Evolutionary conservation across 2,329 filamentous ascomycete species (phyloP), one percentile per base, ranked within the genome.

Genomic region (Monosporascus sp.): DNA sequence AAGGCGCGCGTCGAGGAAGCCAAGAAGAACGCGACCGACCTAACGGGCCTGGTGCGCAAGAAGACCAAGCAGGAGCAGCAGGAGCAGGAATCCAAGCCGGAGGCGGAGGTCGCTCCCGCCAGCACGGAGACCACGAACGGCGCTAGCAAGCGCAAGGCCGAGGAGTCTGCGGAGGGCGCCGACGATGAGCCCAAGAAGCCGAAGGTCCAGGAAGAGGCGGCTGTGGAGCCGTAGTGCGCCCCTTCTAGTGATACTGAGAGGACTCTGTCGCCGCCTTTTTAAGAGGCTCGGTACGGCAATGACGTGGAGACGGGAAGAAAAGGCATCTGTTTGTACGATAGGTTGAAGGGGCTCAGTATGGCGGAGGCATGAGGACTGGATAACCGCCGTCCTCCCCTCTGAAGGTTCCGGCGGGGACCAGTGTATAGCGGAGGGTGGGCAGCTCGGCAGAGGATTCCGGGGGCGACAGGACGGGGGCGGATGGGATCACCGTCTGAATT

Each of bases 11-110:
- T 90, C 46, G 84, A 87, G 46, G 86, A 91, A 65, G 88, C 86
- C 28, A 88, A 85, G 63, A 87, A 86, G 72, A 79, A 75, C 7
- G 89, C 89, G 7, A 91, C 81, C 17, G 89, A 94, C 65, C 74
- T 95, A 15, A 83, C 81, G 0, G 81, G 85, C n/a, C 74, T 93
- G 46, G 86, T 93, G 44, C 84, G 87, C 65, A 92, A 86, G 72
- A 84, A 83, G 70, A 62, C 67, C 57, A 74, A 76, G 64, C 66
- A 68, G 9, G 67, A 70, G 54, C 55, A 64, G 22, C 58, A 61
- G 24, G 58, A 68, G 22, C 60, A 58, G 7, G 56, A 65, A 45
- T 55, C 63, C 20, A 60, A 65, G 51, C 55, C 65, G 47, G 60
- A 66, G 46, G 50, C 61, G 7, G 64, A 64, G 53, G 59, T 63